phyloP scores from a whole-genome alignment of 805 yeast species.

The Candida montana region DNA sequence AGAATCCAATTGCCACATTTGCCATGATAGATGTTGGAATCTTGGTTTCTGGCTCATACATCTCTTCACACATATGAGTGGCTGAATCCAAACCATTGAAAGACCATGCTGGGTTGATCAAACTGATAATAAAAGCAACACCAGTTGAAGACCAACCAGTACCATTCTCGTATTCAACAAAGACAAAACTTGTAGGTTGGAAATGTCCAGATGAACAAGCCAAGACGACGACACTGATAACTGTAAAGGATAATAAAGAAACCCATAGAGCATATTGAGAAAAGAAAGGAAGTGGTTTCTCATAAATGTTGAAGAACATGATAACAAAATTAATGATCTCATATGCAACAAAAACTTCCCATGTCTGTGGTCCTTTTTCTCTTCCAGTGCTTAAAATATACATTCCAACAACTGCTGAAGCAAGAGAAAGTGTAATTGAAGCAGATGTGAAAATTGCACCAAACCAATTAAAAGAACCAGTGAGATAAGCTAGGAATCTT shows the following conservation, averaged over 20 bases:
- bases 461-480: constrained; percentile 60
- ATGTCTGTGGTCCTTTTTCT: constrained; percentile 35
- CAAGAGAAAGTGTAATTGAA: constrained; percentile 50
- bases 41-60: constrained; percentile 43
- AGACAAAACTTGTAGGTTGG: constrained; percentile 48
- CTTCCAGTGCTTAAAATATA: constrained; percentile 30
- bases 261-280: constrained; percentile 45
- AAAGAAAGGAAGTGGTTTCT: constrained; percentile 44
- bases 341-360: constrained; percentile 52
- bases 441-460: constrained; percentile 61
- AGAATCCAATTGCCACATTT: constrained; percentile 59
- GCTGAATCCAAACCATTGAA: constrained; percentile 67
- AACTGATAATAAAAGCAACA: constrained; percentile 64
- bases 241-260: constrained; percentile 46
- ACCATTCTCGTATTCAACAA: constrained; percentile 44
- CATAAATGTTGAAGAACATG: constrained; percentile 46
- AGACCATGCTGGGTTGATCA: constrained; percentile 66
- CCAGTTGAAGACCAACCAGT: constrained; percentile 60
- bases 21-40: constrained; percentile 59
- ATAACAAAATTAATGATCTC: constrained; percentile 40
- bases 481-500: constrained; percentile 42
- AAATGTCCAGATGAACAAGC: constrained; percentile 48
- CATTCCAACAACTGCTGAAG: constrained; percentile 48
- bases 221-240: constrained; percentile 49
- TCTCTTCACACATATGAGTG: constrained; percentile 68